Conservation (phyloP, 2,329 filamentous ascomycete genomes). For the Neonectria faginata region DNA sequence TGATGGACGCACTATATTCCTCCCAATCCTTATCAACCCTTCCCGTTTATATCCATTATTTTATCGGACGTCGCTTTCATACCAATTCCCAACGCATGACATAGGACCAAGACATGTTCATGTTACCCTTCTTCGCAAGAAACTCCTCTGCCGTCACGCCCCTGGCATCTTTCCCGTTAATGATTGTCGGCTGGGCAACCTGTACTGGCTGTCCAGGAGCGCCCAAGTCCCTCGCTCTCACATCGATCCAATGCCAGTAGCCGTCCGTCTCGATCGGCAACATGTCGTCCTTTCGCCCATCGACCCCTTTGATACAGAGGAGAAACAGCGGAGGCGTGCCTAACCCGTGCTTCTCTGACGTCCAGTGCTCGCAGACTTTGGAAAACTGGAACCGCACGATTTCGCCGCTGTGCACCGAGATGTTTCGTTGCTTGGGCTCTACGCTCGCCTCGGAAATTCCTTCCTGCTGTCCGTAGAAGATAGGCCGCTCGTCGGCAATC, state of each 20-base stretch:
- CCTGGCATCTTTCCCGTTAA: slow-evolving; percentile 60
- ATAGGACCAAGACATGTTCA: slow-evolving; percentile 59
- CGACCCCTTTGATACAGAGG: slow-evolving; percentile 72
- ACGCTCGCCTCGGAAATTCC: slow-evolving; percentile 70
- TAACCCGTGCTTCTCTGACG: slow-evolving; percentile 73
- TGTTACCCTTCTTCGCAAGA: slow-evolving; percentile 56
- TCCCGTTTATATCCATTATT: slow-evolving; percentile 5
- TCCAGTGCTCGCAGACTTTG: slow-evolving; percentile 86
- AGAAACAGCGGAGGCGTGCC: slow-evolving; percentile 77
- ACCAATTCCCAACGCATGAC: slow-evolving; percentile 64
- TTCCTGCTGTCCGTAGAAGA: slow-evolving; percentile 60
- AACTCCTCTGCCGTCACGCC: slow-evolving; percentile 63
- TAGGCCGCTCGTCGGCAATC: slow-evolving; percentile 60
- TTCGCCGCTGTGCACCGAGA: slow-evolving; percentile 68
- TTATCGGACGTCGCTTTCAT: slow-evolving; percentile 33
- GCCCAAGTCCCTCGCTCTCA: slow-evolving; percentile 74
- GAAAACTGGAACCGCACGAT: slow-evolving; percentile 83
- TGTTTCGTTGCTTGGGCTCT: slow-evolving; percentile 62
- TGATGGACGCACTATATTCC: slow-evolving; percentile 6
- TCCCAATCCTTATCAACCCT: slow-evolving; percentile 13
- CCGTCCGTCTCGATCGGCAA: slow-evolving; percentile 82
- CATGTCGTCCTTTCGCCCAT: slow-evolving; percentile 75
- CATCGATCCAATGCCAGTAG: slow-evolving; percentile 84
- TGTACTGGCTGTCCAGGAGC: slow-evolving; percentile 75
- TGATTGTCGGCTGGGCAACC: slow-evolving; percentile 69